A percentile compares a stretch with the other conserved stretches of the same genome.
Conservation (phyloP, 1,139 yeast species). For the Taphrina wiesneri region DNA sequence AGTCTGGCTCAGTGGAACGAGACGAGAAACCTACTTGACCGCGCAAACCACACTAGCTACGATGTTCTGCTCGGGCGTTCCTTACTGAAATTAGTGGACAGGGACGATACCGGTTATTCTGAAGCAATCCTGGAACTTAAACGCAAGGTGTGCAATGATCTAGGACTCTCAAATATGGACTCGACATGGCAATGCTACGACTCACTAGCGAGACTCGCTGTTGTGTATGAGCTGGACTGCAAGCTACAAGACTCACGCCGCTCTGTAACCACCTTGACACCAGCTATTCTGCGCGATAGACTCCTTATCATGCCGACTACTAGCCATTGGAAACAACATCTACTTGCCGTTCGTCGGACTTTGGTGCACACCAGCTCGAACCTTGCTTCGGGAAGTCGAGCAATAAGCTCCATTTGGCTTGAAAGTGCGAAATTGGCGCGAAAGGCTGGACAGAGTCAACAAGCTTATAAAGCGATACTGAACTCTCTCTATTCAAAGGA, state of each 20-base stretch:
- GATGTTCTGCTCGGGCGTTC: slow-evolving; percentile 69
- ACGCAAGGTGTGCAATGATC: slow-evolving; percentile 58
- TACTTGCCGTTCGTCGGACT: slow-evolving; percentile 61
- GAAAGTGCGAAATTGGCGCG: slow-evolving; percentile 68
- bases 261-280: not conserved
- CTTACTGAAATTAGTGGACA: slow-evolving; percentile 50
- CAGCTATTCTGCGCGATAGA: slow-evolving; percentile 37
- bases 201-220: slow-evolving; percentile 65
- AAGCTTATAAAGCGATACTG: slow-evolving; percentile 72
- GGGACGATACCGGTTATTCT: slow-evolving; percentile 46
- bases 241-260: not conserved
- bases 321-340: slow-evolving; percentile 54
- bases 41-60: slow-evolving; percentile 50
- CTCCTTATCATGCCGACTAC: slow-evolving; percentile 25
- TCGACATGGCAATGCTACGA: slow-evolving; percentile 62
- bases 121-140: slow-evolving; percentile 56
- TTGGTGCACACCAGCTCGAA: slow-evolving; percentile 51
- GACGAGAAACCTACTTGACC: slow-evolving; percentile 59
- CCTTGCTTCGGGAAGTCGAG: slow-evolving; percentile 42
- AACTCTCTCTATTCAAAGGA: slow-evolving; percentile 56
- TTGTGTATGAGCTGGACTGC: slow-evolving; percentile 61
- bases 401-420: slow-evolving; percentile 58
- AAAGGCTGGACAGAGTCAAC: slow-evolving; percentile 65
- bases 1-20: slow-evolving; percentile 59
- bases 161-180: slow-evolving; percentile 63